Conservation (phyloP, 2,329 filamentous ascomycete genomes). For the Pyricularia sp. region DNA sequence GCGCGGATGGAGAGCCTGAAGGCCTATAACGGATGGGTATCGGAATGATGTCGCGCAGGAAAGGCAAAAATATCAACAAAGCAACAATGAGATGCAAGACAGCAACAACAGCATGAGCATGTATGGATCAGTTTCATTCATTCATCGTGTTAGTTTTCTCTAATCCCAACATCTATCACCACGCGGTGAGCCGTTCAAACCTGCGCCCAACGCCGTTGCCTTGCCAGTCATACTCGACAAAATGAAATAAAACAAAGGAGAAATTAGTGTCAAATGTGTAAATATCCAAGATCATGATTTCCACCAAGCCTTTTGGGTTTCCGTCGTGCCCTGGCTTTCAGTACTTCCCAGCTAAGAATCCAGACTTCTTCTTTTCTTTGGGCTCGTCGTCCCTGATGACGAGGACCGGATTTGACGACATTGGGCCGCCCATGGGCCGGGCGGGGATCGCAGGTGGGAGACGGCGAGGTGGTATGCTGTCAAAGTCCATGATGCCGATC, state of each 20-base stretch:
- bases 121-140: neutral
- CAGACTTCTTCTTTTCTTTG: neutral
- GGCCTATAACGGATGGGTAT: slow-evolving; percentile 2
- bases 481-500: slow-evolving; percentile 2
- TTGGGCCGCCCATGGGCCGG: slow-evolving; percentile 3
- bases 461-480: slow-evolving; percentile 1
- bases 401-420: slow-evolving; percentile 9
- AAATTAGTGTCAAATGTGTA: neutral
- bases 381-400: neutral
- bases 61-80: neutral
- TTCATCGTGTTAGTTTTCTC: neutral
- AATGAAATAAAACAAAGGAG: neutral
- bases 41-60: neutral
- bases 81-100: neutral
- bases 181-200: neutral
- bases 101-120: neutral
- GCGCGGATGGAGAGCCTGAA: slow-evolving; percentile 31
- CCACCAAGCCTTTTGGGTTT: too few relatives aligned
- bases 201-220: neutral
- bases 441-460: neutral
- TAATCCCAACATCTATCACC: neutral
- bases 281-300: neutral
- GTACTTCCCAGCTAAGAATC: neutral
- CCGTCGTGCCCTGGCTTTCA: neutral
- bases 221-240: neutral